A percentile compares a stretch with the other conserved stretches of the same genome.
Evolutionary conservation across 345 rosid species (phyloP).

Genomic region (Eucalyptus sp.): DNA sequence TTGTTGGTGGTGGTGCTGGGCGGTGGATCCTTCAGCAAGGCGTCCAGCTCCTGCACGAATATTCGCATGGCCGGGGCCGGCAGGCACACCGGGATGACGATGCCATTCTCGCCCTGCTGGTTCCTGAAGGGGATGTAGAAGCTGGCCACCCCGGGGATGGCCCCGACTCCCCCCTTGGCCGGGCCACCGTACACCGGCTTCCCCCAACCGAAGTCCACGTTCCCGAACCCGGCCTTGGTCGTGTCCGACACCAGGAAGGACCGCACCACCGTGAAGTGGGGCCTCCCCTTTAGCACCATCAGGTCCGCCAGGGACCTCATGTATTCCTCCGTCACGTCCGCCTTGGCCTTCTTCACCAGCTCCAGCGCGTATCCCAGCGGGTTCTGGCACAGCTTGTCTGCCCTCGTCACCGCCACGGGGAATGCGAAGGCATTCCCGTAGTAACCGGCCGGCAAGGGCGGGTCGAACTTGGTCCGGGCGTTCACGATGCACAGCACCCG

Average conservation of each 20-base stretch:
- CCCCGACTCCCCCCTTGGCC: slow-evolving; percentile 23
- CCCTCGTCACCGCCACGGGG: slow-evolving; percentile 24
- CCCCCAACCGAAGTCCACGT: slow-evolving; percentile 47
- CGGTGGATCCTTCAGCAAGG: slow-evolving; percentile 2
- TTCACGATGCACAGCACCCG: slow-evolving; percentile 28
- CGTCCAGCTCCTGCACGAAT: slow-evolving; percentile 24
- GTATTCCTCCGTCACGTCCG: slow-evolving; percentile 37
- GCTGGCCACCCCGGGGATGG: slow-evolving; percentile 26
- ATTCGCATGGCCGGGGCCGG: slow-evolving; percentile 30
- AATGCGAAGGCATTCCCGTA: slow-evolving; percentile 39
- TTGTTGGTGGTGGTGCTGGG: background rate
- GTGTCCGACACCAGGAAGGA: slow-evolving; percentile 25
- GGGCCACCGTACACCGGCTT: slow-evolving; percentile 36
- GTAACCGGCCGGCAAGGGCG: slow-evolving; percentile 29
- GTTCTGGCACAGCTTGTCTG: slow-evolving; percentile 17
- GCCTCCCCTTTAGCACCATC: slow-evolving; percentile 34
- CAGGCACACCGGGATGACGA: slow-evolving; percentile 29
- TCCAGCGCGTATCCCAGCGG: slow-evolving; percentile 39
- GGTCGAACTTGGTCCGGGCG: slow-evolving; percentile 26
- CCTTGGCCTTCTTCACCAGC: slow-evolving; percentile 28
- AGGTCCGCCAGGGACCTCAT: slow-evolving; percentile 36
- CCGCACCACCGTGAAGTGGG: slow-evolving; percentile 11
- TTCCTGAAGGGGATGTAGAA: slow-evolving; percentile 12
- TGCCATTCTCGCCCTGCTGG: slow-evolving; percentile 25
- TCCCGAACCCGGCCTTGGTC: slow-evolving; percentile 16